Conservation (phyloP, 805 yeast genomes). For the Wickerhamomyces chaumierensis region DNA sequence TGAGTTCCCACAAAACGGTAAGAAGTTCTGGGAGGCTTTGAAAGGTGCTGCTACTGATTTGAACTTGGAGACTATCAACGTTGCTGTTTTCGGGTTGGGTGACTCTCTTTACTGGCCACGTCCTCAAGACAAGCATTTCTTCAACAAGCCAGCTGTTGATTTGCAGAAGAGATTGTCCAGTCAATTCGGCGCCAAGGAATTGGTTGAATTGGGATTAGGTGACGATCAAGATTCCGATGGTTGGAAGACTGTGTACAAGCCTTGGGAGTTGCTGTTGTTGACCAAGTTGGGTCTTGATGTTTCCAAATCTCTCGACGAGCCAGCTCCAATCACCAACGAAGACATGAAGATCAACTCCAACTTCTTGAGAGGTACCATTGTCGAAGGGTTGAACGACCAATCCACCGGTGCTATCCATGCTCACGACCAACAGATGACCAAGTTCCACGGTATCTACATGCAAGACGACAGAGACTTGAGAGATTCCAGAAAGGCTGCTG, state of each 20-base stretch:
- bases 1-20: constrained; percentile 73
- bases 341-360: constrained; percentile 86
- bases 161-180: constrained; percentile 50
- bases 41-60: constrained; percentile 51
- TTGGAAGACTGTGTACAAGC: constrained; percentile 78
- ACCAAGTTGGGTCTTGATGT: constrained; percentile 78
- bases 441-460: constrained; percentile 97
- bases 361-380: constrained; percentile 87
- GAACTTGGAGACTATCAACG: constrained; percentile 57
- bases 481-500: constrained; percentile 85
- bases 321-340: constrained; percentile 88
- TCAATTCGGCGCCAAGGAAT: constrained; percentile 55
- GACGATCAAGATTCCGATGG: constrained; percentile 98
- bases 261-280: constrained; percentile 84
- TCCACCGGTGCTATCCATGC: constrained; percentile 89
- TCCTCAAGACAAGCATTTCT: constrained; percentile 87
- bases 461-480: constrained; percentile 96
- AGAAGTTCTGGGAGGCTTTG: constrained; percentile 63
- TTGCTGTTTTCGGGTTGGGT: constrained; percentile 82
- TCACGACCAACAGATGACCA: constrained; percentile 85
- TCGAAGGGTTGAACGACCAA: constrained; percentile 68
- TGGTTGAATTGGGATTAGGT: constrained; percentile 76
- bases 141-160: constrained; percentile 83
- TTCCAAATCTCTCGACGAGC: constrained; percentile 73
- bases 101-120: constrained; percentile 97